A percentile compares a stretch with the other conserved stretches of the same genome.
Conservation (phyloP, 1,139 yeast species). For the Candida sp. region DNA sequence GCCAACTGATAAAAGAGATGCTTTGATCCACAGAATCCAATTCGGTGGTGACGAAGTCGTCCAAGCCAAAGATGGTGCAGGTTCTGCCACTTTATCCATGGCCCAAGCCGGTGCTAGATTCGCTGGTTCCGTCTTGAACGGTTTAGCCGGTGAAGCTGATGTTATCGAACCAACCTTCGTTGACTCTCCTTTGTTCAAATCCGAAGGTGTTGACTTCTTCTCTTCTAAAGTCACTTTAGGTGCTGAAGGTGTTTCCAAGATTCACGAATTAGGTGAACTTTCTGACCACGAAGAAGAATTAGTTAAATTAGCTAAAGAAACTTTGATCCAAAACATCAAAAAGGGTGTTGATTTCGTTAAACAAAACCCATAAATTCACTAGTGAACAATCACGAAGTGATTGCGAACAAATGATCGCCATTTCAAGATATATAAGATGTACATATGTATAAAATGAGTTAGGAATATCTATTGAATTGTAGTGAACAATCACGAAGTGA, state of each 20-base stretch:
- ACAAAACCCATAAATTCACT: constrained; percentile 42
- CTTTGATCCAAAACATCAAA: constrained; percentile 52
- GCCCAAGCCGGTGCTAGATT: constrained; percentile 93
- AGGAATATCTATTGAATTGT: not conserved
- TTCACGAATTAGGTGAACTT: constrained; percentile 56
- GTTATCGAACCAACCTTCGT: constrained; percentile 52
- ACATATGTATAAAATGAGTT: constrained; percentile 1
- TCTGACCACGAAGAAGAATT: constrained; percentile 56
- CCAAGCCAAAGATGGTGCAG: constrained; percentile 91
- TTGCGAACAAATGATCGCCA: not conserved
- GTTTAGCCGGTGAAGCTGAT: constrained; percentile 49
- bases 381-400: not conserved
- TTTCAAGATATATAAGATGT: constrained; percentile 1
- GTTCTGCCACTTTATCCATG: constrained; percentile 95
- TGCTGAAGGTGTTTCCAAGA: constrained; percentile 51
- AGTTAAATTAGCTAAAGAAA: constrained; percentile 52
- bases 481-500: not conserved
- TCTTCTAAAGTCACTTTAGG: constrained; percentile 64
- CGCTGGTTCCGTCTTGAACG: constrained; percentile 57
- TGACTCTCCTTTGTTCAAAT: constrained; percentile 46
- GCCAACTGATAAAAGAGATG: constrained; percentile 55
- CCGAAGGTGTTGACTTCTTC: constrained; percentile 54
- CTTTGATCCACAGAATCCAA: constrained; percentile 83
- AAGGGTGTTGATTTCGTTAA: constrained; percentile 58
- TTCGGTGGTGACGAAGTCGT: constrained; percentile 98